Conservation (phyloP, 2,329 filamentous ascomycete genomes). For the Emergomyces orientalis region DNA sequence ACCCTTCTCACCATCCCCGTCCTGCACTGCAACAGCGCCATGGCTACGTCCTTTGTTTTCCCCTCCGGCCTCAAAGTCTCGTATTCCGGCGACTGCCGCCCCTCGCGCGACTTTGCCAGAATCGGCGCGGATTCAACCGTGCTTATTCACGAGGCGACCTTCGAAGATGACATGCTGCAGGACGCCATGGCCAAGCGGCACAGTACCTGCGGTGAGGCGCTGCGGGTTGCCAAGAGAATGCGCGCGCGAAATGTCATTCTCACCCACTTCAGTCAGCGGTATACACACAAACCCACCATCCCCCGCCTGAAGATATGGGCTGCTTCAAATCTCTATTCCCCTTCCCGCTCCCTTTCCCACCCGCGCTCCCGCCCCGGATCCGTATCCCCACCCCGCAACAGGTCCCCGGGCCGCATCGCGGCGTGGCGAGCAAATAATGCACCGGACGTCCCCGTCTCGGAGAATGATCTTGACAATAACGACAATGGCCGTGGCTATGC, state of each 20-base stretch:
- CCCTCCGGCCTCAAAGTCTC: conserved; percentile 73
- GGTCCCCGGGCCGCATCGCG: neutral
- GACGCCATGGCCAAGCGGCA: conserved; percentile 86
- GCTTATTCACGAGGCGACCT: conserved; percentile 91
- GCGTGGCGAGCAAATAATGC: neutral
- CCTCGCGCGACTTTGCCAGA: conserved; percentile 56
- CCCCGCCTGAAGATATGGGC: neutral
- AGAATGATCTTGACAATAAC: neutral
- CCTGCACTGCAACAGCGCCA: conserved; percentile 67
- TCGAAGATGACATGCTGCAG: conserved; percentile 69
- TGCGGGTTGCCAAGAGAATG: conserved; percentile 70
- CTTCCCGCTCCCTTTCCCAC: neutral
- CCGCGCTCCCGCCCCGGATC: neutral
- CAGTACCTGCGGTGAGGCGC: conserved; percentile 76
- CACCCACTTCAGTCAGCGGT: conserved; percentile 92
- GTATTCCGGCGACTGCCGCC: conserved; percentile 90
- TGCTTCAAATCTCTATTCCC: neutral
- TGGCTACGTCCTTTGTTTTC: conserved; percentile 69
- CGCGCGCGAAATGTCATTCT: conserved; percentile 67
- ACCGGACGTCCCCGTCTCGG: neutral
- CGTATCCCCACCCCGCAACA: neutral
- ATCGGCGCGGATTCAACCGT: conserved; percentile 70
- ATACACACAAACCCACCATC: conserved; percentile 32
- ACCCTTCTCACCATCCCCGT: conserved; percentile 61
- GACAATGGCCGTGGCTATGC: neutral